Conservation (phyloP, 257 asterid species). For the Salvia hispanica region DNA sequence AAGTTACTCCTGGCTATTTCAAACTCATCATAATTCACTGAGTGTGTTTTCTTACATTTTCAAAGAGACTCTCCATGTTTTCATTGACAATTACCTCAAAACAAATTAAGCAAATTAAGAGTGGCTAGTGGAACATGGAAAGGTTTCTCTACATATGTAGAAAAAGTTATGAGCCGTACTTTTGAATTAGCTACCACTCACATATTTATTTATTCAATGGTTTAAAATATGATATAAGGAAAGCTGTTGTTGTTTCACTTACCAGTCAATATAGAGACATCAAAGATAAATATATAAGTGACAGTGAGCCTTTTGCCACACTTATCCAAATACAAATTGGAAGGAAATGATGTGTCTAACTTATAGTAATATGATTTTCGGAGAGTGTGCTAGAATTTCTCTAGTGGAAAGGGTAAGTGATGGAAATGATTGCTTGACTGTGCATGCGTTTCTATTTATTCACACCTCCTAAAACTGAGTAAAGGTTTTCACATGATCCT, state of each 20-base stretch:
- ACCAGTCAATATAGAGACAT: background rate
- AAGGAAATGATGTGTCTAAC: background rate
- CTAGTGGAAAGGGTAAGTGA: conserved; percentile 6
- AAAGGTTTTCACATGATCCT: conserved; percentile 22
- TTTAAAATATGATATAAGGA: background rate
- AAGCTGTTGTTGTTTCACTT: background rate
- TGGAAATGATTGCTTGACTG: conserved; percentile 4
- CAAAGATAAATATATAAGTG: background rate
- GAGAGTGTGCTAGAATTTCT: background rate
- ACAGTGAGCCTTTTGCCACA: background rate
- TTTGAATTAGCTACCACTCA: background rate
- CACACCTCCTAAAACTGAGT: conserved; percentile 16
- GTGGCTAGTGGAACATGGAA: background rate
- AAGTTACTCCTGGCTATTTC: conserved; percentile 18
- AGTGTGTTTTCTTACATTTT: conserved; percentile 9
- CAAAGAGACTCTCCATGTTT: background rate
- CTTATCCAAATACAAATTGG: too few relatives aligned
- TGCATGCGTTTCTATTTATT: conserved; percentile 2
- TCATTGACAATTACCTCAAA: conserved; percentile 18
- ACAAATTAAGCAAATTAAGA: background rate
- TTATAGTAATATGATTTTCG: background rate
- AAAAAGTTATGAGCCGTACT: conserved; percentile 10
- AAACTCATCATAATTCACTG: conserved; percentile 23
- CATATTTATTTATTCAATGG: conserved; percentile 4
- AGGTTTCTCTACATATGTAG: conserved; percentile 9